phyloP scores from a whole-genome alignment of 2,329 filamentous ascomycete species.

The Pseudogymnoascus sp. region DNA sequence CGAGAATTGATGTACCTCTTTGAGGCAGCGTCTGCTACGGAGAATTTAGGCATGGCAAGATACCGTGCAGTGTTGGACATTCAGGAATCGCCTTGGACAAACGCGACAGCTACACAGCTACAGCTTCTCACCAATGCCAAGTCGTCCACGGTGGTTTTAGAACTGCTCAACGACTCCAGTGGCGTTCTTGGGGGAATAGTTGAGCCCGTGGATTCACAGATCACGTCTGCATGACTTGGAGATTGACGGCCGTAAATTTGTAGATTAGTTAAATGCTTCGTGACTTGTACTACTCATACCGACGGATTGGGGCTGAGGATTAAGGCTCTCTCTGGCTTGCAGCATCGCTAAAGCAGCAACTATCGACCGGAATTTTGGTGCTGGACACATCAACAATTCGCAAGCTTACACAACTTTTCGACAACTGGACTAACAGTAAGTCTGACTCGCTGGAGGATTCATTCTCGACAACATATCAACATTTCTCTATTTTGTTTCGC shows the following conservation, averaged over 20 bases:
- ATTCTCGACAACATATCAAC: not conserved
- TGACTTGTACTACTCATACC: conserved; percentile 10
- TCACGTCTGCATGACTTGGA: not conserved
- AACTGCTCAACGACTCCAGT: not conserved
- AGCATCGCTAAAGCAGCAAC: not conserved
- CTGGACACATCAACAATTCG: conserved; percentile 2
- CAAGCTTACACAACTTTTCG: not conserved
- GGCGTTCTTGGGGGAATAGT: not conserved
- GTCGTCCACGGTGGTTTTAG: not conserved
- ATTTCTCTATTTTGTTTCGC: conserved; percentile 4
- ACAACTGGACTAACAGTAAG: not conserved
- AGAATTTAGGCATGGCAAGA: not conserved
- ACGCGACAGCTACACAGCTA: not conserved
- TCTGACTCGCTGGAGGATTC: conserved; percentile 7
- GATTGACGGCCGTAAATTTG: not conserved
- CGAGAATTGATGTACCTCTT: not conserved
- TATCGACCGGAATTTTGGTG: not conserved
- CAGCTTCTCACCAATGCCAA: not conserved
- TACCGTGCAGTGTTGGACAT: not conserved
- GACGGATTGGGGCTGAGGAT: not conserved
- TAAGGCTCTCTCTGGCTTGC: not conserved
- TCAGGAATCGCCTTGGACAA: not conserved
- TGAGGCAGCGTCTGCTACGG: not conserved
- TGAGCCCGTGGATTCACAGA: not conserved
- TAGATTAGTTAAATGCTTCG: conserved; percentile 11